Conservation (phyloP, 441 rosid species). For the Arabidopsis hybrid region DNA sequence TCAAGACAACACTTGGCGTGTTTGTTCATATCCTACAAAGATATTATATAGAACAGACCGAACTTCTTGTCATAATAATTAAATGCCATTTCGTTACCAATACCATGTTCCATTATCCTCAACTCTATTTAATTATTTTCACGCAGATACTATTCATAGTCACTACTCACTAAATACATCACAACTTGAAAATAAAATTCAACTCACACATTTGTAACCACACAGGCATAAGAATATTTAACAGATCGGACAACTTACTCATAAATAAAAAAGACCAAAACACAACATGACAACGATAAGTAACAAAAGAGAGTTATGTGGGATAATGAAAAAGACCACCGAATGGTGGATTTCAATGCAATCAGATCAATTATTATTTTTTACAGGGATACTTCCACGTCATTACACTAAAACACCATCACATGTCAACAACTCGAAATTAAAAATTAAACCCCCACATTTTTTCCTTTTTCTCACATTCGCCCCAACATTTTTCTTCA, state of each 20-base stretch:
- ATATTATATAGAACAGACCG: not conserved
- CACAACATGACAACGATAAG: not conserved
- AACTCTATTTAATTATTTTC: not conserved
- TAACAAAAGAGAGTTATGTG: too few relatives aligned
- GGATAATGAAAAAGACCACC: not conserved
- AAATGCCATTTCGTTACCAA: too few relatives aligned
- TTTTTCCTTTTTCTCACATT: not conserved
- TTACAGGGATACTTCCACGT: not conserved
- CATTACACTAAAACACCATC: not conserved
- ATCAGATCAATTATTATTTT: slow-evolving; percentile 2
- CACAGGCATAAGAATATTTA: not conserved
- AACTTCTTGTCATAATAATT: not conserved
- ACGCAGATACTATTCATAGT: not conserved
- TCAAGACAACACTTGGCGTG: slow-evolving; percentile 10
- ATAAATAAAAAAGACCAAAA: not conserved
- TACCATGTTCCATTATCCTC: too few relatives aligned
- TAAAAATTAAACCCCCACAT: not conserved
- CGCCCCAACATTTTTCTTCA: slow-evolving; percentile 2
- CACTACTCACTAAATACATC: not conserved
- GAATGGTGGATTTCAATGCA: not conserved
- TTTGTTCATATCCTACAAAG: not conserved
- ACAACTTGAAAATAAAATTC: not conserved
- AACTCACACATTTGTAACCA: not conserved
- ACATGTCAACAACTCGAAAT: not conserved
- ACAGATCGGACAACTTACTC: not conserved